These are phyloP conservation scores for Podospora pseudopauciseta DNA, from an alignment of 495 filamentous ascomycete species.

Conservation along the genomic window DNA sequence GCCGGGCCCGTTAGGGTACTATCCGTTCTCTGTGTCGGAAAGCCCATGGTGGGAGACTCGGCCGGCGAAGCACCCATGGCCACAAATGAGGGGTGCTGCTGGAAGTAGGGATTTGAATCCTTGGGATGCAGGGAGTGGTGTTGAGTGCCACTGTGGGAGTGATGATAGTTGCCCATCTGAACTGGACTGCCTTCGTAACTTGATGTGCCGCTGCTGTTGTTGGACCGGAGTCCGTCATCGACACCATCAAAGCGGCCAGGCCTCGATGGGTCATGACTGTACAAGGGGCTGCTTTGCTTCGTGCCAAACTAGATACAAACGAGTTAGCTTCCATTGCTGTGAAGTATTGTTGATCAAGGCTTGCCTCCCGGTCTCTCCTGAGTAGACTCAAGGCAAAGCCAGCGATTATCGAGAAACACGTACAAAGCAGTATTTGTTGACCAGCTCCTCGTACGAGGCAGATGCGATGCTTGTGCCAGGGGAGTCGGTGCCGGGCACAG, in stretches of 20 bases:
- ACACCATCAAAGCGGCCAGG: conserved; percentile 34
- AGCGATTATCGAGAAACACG: conserved; percentile 48
- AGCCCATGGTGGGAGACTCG: conserved; percentile 28
- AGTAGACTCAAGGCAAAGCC: conserved; percentile 19
- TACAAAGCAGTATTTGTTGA: conserved; percentile 99
- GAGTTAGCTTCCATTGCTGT: conserved; percentile 21
- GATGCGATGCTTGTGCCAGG: conserved; percentile 60
- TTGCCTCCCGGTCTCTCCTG: conserved; percentile 29
- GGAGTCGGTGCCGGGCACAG: conserved; percentile 32
- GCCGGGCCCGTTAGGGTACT: conserved; percentile 17
- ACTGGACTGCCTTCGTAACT: conserved; percentile 40
- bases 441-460: conserved; percentile 83
- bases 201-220: conserved; percentile 28
- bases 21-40: conserved; percentile 21
- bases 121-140: conserved; percentile 37
- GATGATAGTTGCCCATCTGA: conserved; percentile 31
- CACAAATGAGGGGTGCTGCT: conserved; percentile 19
- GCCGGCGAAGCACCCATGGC: conserved; percentile 32
- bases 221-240: conserved; percentile 23
- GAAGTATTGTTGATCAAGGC: conserved; percentile 10
- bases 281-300: conserved; percentile 40
- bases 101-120: conserved; percentile 37
- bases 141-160: conserved; percentile 33
- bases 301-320: conserved; percentile 39
- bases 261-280: conserved; percentile 33